Evolutionary conservation across 2,329 filamentous ascomycete genomes (phyloP), one percentile per base, ranked within the genome.

Genomic region (Calonectria pseudoturangicola): DNA sequence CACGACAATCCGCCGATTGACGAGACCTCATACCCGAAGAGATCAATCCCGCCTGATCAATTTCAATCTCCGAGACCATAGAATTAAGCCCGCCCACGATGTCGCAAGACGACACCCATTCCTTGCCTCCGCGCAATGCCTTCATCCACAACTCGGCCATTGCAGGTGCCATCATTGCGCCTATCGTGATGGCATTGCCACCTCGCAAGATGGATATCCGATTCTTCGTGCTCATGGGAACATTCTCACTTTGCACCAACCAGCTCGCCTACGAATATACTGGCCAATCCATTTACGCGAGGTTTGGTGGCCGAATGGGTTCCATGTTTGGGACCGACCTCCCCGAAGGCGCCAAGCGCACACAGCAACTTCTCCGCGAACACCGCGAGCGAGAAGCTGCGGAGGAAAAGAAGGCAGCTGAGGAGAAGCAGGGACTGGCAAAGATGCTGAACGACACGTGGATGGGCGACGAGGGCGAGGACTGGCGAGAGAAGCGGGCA

Each of bases 231-330:
- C 88, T 92, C 64, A 85, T 85, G 70, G 84, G 84, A 71, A 86
- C 86, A 70, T 86, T 89, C 76, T 87, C 89, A 36, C 86, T 89
- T 75, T 87, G 87, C 69, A 87, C 88, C 70, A 89, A 89, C 81
- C 88, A 89, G 82, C 87, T 92, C 48, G 85, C 85, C 62, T 86
- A 88, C 82, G 89, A 90, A 82, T 91, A 88, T 83, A 91, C 87
- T 16, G 90, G 90, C 64, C 84, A 85, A 63, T 90, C 89, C 33
- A 86, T 91, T 72, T 83, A 86, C 77, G 78, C 83, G 74, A 89
- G 89, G 10, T 85, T 89, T 73, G 81, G 81, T 70, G 82, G 78
- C 73, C 87, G 88, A 67, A 77, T 86, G 75, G 78, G 78, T 30
- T 85, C 84, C 18, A 83, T 91, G 51, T 82, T 90, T 50, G 86